Base-by-base conservation (phyloP, 257 asterid genomes). In the Coffea eugenioides region DNA sequence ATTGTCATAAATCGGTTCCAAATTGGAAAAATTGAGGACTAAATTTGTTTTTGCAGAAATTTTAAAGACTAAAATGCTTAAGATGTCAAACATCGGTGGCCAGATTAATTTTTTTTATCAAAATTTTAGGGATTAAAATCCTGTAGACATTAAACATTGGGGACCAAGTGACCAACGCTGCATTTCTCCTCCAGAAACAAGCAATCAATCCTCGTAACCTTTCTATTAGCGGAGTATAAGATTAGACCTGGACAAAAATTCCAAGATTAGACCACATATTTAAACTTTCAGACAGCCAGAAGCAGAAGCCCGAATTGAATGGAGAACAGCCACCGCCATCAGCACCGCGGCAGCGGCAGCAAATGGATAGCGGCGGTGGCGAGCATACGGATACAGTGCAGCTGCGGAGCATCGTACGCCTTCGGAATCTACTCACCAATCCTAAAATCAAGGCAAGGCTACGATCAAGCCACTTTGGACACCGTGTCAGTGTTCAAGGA, bases 301-400 rank as follows among this genome's bases (percentile, higher is more conserved):
- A 31, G 34, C 34, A 18, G 8, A 18, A 56, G 62, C 2, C 62
- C 20, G 6, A 56, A 56, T 16, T 16, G 1, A 18, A 75, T 75
- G 79, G 79, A 20, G n/a, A 21, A n/a, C 15, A 31, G 25, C 73
- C 21, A 31, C 67, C 52, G 11, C 65, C 57, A 59, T 5, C 68
- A 25, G 16, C 66, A 6, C 64, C 48, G 12, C 77, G 27, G 49
- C 75, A 54, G 21, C 54, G 8, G 80, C 45, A 79, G 71, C 87
- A 91, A 90, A 87, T 95, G 98, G 98, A 80, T 92, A 45, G 87
- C 94, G 7, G 83, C 98, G 7, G 88, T 83, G 57, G 96, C 97
- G 67, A 89, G 99, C 87, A 90, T 93, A 77, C 92, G 96, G 99
- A 89, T 95, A 78, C 99, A 95, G 86, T 91, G 91, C 88, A 90